Conservation (phyloP, 2,329 filamentous ascomycete genomes). For the Microsporum audouinii region DNA sequence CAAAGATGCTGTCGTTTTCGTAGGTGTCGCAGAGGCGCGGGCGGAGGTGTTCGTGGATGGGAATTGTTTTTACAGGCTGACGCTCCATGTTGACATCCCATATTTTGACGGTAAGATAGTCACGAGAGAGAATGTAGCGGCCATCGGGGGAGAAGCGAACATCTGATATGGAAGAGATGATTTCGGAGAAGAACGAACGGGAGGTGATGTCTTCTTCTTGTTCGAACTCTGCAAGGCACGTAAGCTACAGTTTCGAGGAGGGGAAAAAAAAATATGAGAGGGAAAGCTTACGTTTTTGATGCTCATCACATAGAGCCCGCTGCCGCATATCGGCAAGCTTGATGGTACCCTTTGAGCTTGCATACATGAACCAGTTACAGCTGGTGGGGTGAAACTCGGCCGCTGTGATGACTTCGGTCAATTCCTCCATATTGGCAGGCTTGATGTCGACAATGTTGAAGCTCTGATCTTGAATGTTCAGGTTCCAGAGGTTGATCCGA, state of each 20-base stretch:
- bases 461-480: constrained; percentile 98
- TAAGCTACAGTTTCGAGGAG: constrained; percentile 9
- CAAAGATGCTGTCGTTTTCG: constrained; percentile 98
- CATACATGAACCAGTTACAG: constrained; percentile 99
- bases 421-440: constrained; percentile 98
- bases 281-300: constrained; percentile 67
- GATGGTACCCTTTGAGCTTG: constrained; percentile 96
- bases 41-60: constrained; percentile 92
- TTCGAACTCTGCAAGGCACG: constrained; percentile 64
- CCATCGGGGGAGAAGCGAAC: constrained; percentile 95
- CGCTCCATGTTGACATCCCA: constrained; percentile 99
- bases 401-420: constrained; percentile 96
- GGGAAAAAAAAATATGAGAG: not conserved
- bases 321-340: constrained; percentile 98
- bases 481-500: constrained; percentile 95
- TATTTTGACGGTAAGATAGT: constrained; percentile 98
- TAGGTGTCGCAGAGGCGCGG: constrained; percentile 95
- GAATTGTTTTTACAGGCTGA: constrained; percentile 94
- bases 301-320: constrained; percentile 88
- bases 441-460: constrained; percentile 99
- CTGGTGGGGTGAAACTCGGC: constrained; percentile 94
- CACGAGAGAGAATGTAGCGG: constrained; percentile 90
- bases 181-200: constrained; percentile 98
- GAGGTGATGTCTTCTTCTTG: constrained; percentile 95
- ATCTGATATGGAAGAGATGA: constrained; percentile 98